These are phyloP conservation scores for Coix lacrymajobi DNA, from an alignment of 176 grass and related monocot species.

Conservation along the genomic window DNA sequence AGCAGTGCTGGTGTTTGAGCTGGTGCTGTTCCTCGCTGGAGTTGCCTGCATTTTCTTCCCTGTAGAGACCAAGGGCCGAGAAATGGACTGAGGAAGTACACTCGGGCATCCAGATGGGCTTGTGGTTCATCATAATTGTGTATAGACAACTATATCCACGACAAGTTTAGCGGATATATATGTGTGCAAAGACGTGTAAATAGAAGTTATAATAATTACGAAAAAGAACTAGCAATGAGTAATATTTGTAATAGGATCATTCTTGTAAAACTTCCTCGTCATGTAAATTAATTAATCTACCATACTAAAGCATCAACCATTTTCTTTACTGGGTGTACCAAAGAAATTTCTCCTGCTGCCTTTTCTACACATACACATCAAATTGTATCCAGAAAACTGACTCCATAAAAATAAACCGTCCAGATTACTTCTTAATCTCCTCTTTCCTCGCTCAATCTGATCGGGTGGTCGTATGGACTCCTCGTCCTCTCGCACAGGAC, in stretches of 20 bases:
- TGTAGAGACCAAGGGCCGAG: conserved; percentile 63
- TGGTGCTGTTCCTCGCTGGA: conserved; percentile 49
- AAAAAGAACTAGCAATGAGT: neutral
- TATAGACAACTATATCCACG: neutral
- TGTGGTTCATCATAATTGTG: neutral
- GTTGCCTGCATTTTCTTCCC: conserved; percentile 54
- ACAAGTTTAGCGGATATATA: neutral
- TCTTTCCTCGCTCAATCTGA: too few relatives aligned
- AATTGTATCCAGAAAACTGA: too few relatives aligned
- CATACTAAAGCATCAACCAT: too few relatives aligned
- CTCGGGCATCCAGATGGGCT: neutral
- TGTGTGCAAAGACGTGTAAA: neutral
- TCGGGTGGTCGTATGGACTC: too few relatives aligned
- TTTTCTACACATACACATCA: too few relatives aligned
- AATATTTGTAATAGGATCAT: neutral
- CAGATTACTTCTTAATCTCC: too few relatives aligned
- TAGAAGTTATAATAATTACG: neutral
- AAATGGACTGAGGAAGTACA: conserved; percentile 15
- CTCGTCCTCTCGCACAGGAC: too few relatives aligned
- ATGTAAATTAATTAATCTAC: too few relatives aligned
- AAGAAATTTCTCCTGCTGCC: too few relatives aligned
- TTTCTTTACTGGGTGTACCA: too few relatives aligned
- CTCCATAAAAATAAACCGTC: too few relatives aligned
- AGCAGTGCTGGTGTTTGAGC: conserved; percentile 63
- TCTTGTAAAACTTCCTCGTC: neutral